Evolutionary conservation across 2,329 filamentous ascomycete genomes (phyloP).

Genomic region (Alternaria atra): DNA sequence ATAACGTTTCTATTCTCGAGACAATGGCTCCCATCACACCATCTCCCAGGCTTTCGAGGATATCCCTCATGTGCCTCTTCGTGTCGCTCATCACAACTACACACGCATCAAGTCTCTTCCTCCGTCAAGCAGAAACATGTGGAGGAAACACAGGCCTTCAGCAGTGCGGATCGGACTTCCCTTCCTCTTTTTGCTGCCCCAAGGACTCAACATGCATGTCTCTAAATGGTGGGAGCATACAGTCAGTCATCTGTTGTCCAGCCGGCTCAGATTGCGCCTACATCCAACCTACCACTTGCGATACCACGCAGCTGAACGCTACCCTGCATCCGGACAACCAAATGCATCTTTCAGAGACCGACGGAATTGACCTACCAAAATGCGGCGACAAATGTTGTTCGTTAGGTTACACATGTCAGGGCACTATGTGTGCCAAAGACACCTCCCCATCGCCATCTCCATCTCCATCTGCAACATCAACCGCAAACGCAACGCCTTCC

Average conservation of each 20-base stretch:
- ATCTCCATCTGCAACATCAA: constrained; percentile 31
- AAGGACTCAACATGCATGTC: constrained; percentile 63
- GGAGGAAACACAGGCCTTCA: constrained; percentile 57
- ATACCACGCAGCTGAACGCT: constrained; percentile 69
- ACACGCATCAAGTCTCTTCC: constrained; percentile 41
- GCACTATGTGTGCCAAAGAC: constrained; percentile 62
- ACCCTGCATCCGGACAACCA: constrained; percentile 64
- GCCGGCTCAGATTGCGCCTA: constrained; percentile 63
- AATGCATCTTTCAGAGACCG: constrained; percentile 72
- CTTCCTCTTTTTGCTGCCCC: constrained; percentile 73
- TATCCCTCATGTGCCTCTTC: constrained; percentile 45
- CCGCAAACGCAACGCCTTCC: constrained; percentile 33
- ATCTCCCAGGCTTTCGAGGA: constrained; percentile 41
- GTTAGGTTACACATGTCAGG: constrained; percentile 72
- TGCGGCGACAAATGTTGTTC: constrained; percentile 75
- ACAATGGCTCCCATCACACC: constrained; percentile 43
- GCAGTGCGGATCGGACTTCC: constrained; percentile 65
- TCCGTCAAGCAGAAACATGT: constrained; percentile 57
- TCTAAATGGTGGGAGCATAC: constrained; percentile 66
- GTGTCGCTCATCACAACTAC: constrained; percentile 34
- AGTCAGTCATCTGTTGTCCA: constrained; percentile 77
- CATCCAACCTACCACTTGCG: constrained; percentile 72
- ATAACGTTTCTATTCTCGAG: constrained; percentile 4
- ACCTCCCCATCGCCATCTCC: constrained; percentile 34
- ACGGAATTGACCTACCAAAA: constrained; percentile 59